A percentile compares a stretch with the other conserved stretches of the same genome.
Conservation (phyloP, 768 basidiomycete species). For the Tulasnella sp. region DNA sequence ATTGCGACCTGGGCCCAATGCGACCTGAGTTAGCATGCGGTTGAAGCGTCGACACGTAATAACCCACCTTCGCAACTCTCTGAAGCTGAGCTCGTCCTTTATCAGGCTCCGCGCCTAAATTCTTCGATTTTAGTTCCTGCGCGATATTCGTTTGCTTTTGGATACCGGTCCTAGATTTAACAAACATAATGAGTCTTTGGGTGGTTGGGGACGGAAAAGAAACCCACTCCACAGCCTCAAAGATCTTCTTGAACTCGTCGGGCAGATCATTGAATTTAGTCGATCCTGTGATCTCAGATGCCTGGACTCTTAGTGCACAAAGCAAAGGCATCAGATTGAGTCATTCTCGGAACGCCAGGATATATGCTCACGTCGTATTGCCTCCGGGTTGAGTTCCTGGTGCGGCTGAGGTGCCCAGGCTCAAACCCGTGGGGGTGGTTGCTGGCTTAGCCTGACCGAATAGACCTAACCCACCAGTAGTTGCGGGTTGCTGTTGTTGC, state of each 20-base stretch:
- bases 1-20: not conserved
- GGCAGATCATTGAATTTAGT: conserved; percentile 86
- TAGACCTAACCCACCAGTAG: not conserved
- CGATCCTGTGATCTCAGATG: conserved; percentile 46
- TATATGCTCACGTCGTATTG: not conserved
- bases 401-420: conserved; percentile 1
- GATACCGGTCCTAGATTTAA: conserved; percentile 58
- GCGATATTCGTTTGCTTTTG: conserved; percentile 80
- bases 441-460: conserved; percentile 16
- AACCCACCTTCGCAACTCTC: conserved; percentile 63
- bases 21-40: not conserved
- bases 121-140: conserved; percentile 75
- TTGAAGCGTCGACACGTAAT: not conserved
- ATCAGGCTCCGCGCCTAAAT: conserved; percentile 71
- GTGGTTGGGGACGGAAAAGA: not conserved
- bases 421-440: not conserved
- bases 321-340: not conserved
- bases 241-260: conserved; percentile 62
- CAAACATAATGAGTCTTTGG: not conserved
- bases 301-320: not conserved
- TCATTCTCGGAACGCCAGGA: no score
- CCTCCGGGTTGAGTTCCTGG: not conserved
- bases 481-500: not conserved
- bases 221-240: conserved; percentile 74
- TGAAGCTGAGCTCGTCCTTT: conserved; percentile 74